Evolutionary conservation across 805 yeast genomes (phyloP).

Genomic region (Nakazawaea ishiwadae): DNA sequence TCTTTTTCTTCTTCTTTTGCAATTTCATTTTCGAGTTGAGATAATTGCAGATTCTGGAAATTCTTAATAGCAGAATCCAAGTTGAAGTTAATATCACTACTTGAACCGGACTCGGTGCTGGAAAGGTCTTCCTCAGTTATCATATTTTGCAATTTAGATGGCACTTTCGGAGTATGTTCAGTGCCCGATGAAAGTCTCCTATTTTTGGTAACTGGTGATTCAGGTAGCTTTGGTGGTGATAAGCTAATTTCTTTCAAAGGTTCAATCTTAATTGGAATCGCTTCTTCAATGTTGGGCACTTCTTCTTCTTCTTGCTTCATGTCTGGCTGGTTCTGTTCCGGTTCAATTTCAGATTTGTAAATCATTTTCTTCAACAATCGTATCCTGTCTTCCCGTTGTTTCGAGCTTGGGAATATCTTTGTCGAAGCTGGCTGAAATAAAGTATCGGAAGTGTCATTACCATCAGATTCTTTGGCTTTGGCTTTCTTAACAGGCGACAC

Average conservation of each 20-base stretch:
- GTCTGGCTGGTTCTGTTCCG: background rate
- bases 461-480: background rate
- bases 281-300: background rate
- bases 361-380: slow-evolving; percentile 8
- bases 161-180: background rate
- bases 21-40: background rate
- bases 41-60: background rate
- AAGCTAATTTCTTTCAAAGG: background rate
- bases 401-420: slow-evolving; percentile 4
- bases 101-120: background rate
- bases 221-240: background rate
- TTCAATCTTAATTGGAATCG: background rate
- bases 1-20: background rate
- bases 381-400: slow-evolving; percentile 9
- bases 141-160: background rate
- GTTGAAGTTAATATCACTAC: background rate
- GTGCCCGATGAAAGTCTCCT: background rate
- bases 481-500: slow-evolving; percentile 5
- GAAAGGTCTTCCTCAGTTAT: background rate
- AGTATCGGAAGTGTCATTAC: background rate
- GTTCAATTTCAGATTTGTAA: background rate
- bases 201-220: background rate
- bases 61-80: slow-evolving; percentile 2
- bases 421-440: slow-evolving; percentile 8
- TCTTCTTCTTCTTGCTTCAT: background rate